These are phyloP conservation scores for Kluyveromyces sp. DNA, from an alignment of 1,139 yeast genomes.

Conservation along the genomic window DNA sequence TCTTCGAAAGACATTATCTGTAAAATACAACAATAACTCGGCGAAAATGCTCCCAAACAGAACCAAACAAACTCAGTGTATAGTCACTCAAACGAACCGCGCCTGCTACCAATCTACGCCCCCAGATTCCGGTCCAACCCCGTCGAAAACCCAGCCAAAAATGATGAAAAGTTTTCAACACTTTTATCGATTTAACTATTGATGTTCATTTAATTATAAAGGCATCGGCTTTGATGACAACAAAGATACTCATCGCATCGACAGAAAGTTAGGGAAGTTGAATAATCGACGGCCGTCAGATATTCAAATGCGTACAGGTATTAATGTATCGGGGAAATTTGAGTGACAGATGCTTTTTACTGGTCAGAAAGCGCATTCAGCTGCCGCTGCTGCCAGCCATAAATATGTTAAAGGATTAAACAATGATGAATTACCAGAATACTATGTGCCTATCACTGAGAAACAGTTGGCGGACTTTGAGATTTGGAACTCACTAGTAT, in stretches of 20 bases:
- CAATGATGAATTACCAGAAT: conserved; percentile 16
- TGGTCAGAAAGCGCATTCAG: too few species aligned
- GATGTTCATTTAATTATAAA: neutral
- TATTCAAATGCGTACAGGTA: neutral
- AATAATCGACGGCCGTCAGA: neutral
- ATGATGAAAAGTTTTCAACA: neutral
- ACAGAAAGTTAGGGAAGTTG: too few species aligned
- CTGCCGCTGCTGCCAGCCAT: conserved; percentile 5
- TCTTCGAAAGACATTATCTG: conserved; percentile 32
- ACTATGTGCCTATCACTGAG: conserved; percentile 24
- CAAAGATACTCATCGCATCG: too few species aligned
- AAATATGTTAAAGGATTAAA: conserved; percentile 11
- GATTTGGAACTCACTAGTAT: conserved; percentile 24
- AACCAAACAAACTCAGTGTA: too few species aligned
- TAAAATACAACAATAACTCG: too few species aligned
- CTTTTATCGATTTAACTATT: neutral
- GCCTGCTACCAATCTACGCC: too few species aligned
- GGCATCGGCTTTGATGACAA: neutral
- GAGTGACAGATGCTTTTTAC: too few species aligned
- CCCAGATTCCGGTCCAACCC: too few species aligned
- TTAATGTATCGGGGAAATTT: too few species aligned
- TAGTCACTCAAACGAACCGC: too few species aligned
- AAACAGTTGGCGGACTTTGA: conserved; percentile 21
- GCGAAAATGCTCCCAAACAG: too few species aligned
- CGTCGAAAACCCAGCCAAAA: too few species aligned